These are phyloP conservation scores for Neopestalotiopsis sp. DNA, from an alignment of 2,329 filamentous ascomycete species.

Conservation along the genomic window DNA sequence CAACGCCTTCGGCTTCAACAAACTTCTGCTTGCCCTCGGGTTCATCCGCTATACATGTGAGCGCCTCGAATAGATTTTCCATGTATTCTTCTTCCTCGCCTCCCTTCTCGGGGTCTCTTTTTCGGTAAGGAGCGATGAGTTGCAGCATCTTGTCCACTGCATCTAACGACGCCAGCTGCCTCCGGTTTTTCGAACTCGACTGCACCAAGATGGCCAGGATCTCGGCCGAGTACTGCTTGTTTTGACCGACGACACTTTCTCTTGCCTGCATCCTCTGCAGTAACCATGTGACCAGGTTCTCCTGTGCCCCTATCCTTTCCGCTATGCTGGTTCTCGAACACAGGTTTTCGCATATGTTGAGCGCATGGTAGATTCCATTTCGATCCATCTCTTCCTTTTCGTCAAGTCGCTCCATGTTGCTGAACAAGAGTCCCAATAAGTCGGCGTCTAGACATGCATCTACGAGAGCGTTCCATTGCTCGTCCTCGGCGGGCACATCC, in stretches of 20 bases:
- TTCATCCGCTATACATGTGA: slow-evolving; percentile 82
- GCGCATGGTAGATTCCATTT: slow-evolving; percentile 83
- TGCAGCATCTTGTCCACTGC: slow-evolving; percentile 82
- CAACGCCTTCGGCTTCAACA: slow-evolving; percentile 87
- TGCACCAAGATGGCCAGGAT: slow-evolving; percentile 89
- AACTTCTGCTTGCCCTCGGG: slow-evolving; percentile 78
- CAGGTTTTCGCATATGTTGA: slow-evolving; percentile 85
- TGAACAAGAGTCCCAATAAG: slow-evolving; percentile 73
- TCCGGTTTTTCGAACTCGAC: slow-evolving; percentile 69
- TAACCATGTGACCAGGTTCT: slow-evolving; percentile 76
- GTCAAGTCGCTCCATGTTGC: slow-evolving; percentile 80
- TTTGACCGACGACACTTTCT: slow-evolving; percentile 77
- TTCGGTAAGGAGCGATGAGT: slow-evolving; percentile 82
- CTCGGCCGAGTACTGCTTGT: slow-evolving; percentile 94
- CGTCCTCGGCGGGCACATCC: slow-evolving; percentile 70
- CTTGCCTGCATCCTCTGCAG: slow-evolving; percentile 72
- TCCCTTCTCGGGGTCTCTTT: slow-evolving; percentile 82
- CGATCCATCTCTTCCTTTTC: slow-evolving; percentile 76
- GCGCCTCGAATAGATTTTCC: slow-evolving; percentile 87
- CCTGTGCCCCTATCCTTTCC: slow-evolving; percentile 73
- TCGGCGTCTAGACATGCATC: slow-evolving; percentile 71
- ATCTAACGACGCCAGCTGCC: slow-evolving; percentile 66
- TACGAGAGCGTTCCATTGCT: slow-evolving; percentile 38
- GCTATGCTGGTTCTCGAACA: slow-evolving; percentile 68
- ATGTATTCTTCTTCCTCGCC: slow-evolving; percentile 93